Base-by-base conservation (phyloP, 2,329 filamentous ascomycete species). In the Fusarium buxicola region DNA sequence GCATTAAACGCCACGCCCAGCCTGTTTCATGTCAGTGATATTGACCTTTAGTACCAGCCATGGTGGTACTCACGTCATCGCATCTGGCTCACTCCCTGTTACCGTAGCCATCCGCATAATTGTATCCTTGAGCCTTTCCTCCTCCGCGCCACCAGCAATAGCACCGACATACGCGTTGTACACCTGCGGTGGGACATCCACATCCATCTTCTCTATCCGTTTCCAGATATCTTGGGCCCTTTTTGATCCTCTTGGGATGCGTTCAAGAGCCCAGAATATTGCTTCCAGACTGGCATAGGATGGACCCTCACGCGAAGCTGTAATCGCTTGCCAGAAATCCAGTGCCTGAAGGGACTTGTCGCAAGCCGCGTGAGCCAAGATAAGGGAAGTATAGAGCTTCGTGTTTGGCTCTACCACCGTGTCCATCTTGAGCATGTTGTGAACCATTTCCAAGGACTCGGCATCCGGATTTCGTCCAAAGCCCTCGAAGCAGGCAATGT, bases 381-480 rank as follows among this genome's bases (percentile, higher is more conserved):
- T 97, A 44, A 98, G 80, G 0, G 90, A 88, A 69, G 97, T 98
- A 68, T 90, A 87, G 3, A 98, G 81, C 52, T 81, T 82, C 1
- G 94, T 98, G 67, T 85, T 88, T 5, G 89, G 84, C 67, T 94
- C 88, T 32, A 98, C 84, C 36, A 86, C 85, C n/a, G 89, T 84
- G 74, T 99, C 95, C 75, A 97, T 89, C 78, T 97, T 98, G 66
- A 97, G 83, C 86, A 97, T 94, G 73, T 97, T 97, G 78, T 97
- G 91, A 3, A 96, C 86, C 60, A 90, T 86, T 56, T 88, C 86
- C 16, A 97, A 79, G 36, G 87, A 88, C 53, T 91, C 87, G 2
- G 78, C 27, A 51, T 81, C 78, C 2, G 77, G 77, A 36, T 78
- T 76, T n/a, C 76, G 75, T 4, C 89, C 89, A 21, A 97, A 85